phyloP scores from a whole-genome alignment of 352 stramenopile species.

The Phytophthora citricola region DNA sequence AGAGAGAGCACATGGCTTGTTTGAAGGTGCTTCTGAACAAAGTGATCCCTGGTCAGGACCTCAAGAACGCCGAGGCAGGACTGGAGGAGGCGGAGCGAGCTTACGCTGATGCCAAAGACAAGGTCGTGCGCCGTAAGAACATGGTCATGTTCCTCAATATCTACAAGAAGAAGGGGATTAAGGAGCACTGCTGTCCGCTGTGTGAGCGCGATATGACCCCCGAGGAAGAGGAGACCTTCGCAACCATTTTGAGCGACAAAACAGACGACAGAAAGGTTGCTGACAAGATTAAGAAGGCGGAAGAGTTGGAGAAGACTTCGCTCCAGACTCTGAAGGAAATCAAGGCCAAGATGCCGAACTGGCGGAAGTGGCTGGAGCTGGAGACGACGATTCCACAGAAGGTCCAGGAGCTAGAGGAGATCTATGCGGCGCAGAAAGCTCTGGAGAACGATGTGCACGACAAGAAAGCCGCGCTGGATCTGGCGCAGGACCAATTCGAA shows the following conservation, averaged over 20 bases:
- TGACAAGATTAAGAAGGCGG: conserved; percentile 80
- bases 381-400: conserved; percentile 56
- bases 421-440: conserved; percentile 52
- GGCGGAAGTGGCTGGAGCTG: conserved; percentile 66
- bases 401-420: conserved; percentile 50
- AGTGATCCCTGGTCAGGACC: conserved; percentile 47
- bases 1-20: conserved; percentile 57
- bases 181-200: conserved; percentile 81
- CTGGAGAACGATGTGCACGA: conserved; percentile 66
- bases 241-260: conserved; percentile 71
- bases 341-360: conserved; percentile 68
- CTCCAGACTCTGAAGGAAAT: conserved; percentile 66
- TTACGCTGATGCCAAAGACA: conserved; percentile 87
- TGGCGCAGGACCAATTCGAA: conserved; percentile 40
- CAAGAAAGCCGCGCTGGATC: conserved; percentile 33
- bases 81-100: conserved; percentile 59
- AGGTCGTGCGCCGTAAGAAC: conserved; percentile 79
- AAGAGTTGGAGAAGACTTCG: conserved; percentile 51
- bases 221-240: conserved; percentile 67
- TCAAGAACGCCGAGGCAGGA: conserved; percentile 57
- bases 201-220: conserved; percentile 70
- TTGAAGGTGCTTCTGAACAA: conserved; percentile 61
- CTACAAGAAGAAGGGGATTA: conserved; percentile 87
- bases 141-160: conserved; percentile 85
- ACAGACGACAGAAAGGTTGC: conserved; percentile 78